Evolutionary conservation across 495 filamentous ascomycete species (phyloP), one percentile per base, ranked within the genome.

Genomic region (Daldinia decipiens): DNA sequence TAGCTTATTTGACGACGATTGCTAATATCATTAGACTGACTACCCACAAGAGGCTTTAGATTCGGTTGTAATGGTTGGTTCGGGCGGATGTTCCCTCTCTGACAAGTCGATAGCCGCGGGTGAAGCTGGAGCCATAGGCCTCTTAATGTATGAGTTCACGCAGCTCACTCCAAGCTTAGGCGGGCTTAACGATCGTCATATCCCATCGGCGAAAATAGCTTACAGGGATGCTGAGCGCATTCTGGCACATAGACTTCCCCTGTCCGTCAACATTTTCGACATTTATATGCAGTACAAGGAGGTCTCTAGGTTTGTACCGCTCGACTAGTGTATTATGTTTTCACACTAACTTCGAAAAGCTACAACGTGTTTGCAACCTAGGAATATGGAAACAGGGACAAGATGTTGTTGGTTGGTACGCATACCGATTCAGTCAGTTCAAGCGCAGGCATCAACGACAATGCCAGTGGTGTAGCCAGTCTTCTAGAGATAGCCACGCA

Each of bases 351-450:
- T 43, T 77, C 77, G 17, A 82, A 78, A 3, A 88, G 79, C 52
- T 81, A 81, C 78, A 89, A 90, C 58, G 85, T 90, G 17, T 79
- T 90, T 71, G 88, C 87, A 5, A 82, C 87, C 68, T 85, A 87
- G 47, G 88, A 88, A 64, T 78, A 74, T 27, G 88, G 88, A 53
- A 79, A 89, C 74, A 82, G 84, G 21, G 80, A 86, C 57, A 87
- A 86, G 51, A 79, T 85, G 24, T 71, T 91, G 68, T 71, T 82
- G 7, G 72, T 89, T 15, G 88, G 87, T 24, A 87, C 82, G 3
- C 88, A 90, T 77, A 85, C 85, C 9, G 88, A 91, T 79, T 89
- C 87, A 15, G 87, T 89, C 59, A 68, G 76, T 45, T 82, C 79
- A 4, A 79, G 77, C 27, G 72, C 80, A n/a, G 88, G 88, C 7